Base-by-base conservation (phyloP, 78 protist genomes). In the Dictyostelium intermedium region DNA sequence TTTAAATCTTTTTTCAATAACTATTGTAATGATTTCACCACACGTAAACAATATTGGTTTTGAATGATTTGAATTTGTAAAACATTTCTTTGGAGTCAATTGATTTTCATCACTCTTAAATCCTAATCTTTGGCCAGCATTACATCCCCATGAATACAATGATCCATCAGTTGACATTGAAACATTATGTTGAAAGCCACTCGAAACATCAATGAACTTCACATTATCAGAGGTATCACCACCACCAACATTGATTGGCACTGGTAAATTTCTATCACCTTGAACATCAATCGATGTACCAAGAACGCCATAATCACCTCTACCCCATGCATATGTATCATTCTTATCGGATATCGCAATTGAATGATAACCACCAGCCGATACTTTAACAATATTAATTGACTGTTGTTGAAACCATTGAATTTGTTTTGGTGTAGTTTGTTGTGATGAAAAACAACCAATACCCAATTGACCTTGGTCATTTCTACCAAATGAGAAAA, bases 341-440 rank as follows among this genome's bases (percentile, higher is more conserved):
- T 84, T 84, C 5, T 77, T 82, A 11, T 37, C 50, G 2, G 34
- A 18, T 6, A 83, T 35, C 2, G 91, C 96, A n/a, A 92, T 35
- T n/a, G 92, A 79, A 30, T 92, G 96, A 35, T 92, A 92, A 3
- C 93, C 93, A 63, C 93, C 93, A 4, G 86, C 84, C 5, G 93
- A 60, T 20, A 85, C 39, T 66, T 66, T 66, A 35, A 77, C n/a
- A 23, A 77, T n/a, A 18, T 73, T n/a, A 8, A 43, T 47, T 20
- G 45, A n/a, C 34, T 39, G 25, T 30, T 20, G 25, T 74, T 25
- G 30, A 56, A 74, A 47, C 14, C n/a, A 6, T 25, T 66, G 63
- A 16, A 87, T 70, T 83, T 78, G 84, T 45, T 87, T 87, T 13
- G 93, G 93, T 20, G 50, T 41, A 4, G 47, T 11, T 45, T 87